phyloP scores from a whole-genome alignment of 805 yeast species.

The Monosporozyma siamensis region DNA sequence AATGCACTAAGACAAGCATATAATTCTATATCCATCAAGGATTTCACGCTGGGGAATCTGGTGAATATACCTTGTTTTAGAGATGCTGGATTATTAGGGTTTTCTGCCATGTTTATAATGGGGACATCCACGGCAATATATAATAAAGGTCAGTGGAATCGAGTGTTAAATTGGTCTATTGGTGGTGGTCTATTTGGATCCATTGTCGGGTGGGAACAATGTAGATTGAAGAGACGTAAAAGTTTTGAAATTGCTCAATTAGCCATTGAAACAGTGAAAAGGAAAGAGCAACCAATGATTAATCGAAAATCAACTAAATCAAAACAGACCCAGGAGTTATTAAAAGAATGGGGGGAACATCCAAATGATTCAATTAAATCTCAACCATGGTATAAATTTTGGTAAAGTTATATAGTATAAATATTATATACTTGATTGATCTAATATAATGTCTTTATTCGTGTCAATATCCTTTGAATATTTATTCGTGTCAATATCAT shows the following conservation, averaged over 20 bases:
- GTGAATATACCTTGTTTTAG: constrained; percentile 66
- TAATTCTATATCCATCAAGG: constrained; percentile 35
- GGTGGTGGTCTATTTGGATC: constrained; percentile 75
- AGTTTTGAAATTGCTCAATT: constrained; percentile 56
- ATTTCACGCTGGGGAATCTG: constrained; percentile 44
- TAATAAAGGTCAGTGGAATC: constrained; percentile 15
- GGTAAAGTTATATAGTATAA: constrained; percentile 13
- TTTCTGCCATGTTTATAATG: constrained; percentile 58
- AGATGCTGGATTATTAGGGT: constrained; percentile 67
- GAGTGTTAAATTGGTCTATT: constrained; percentile 73
- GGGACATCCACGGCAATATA: constrained; percentile 32
- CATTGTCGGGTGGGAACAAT: constrained; percentile 87
- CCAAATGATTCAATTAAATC: constrained; percentile 5
- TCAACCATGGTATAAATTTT: constrained; percentile 27
- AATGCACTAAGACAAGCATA: constrained; percentile 30
- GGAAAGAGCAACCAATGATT: constrained; percentile 32
- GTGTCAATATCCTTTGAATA: too few relatives aligned
- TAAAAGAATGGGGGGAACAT: constrained; percentile 9
- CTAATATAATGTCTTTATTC: not conserved
- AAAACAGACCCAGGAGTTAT: constrained; percentile 17
- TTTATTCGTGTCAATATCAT: not conserved
- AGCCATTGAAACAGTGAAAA: constrained; percentile 47
- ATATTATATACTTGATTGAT: constrained; percentile 1
- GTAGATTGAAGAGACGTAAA: constrained; percentile 60
- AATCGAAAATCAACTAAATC: constrained; percentile 10